A percentile compares a stretch with the other conserved stretches of the same genome.
Evolutionary conservation across 805 yeast genomes (phyloP).

Genomic region (Wilhelminamyces savonicus): DNA sequence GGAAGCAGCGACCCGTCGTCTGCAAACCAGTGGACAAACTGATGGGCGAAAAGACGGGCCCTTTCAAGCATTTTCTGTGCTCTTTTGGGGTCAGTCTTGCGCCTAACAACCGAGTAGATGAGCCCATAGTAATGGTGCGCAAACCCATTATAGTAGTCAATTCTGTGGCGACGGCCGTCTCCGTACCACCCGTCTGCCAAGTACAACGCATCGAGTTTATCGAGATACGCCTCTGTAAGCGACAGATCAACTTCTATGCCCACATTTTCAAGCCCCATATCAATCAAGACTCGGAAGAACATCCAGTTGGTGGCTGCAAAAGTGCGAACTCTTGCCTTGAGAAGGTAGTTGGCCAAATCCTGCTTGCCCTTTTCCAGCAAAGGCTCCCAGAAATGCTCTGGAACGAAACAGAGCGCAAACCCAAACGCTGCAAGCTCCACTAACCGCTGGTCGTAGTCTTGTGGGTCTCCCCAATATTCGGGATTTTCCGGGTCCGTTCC

Average conservation of each 20-base stretch:
- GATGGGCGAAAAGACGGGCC: conserved; percentile 13
- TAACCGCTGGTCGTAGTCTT: conserved; percentile 14
- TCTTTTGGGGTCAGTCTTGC: conserved; percentile 9
- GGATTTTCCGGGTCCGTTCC: conserved; percentile 18
- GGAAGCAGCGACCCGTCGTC: conserved; percentile 7
- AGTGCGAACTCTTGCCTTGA: conserved; percentile 8
- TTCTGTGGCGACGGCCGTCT: conserved; percentile 15
- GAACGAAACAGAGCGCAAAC: conserved; percentile 13
- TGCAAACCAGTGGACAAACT: conserved; percentile 16
- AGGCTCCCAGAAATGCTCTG: conserved; percentile 21
- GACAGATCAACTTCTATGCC: conserved; percentile 9
- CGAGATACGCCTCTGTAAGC: conserved; percentile 9
- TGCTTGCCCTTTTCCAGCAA: conserved; percentile 9
- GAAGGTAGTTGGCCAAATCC: conserved; percentile 10
- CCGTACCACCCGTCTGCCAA: conserved; percentile 24
- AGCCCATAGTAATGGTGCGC: conserved; percentile 23
- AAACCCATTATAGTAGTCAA: conserved; percentile 23
- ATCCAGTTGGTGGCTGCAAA: conserved; percentile 18
- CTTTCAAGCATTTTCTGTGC: conserved; percentile 9
- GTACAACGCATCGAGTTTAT: conserved; percentile 14
- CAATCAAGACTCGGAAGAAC: conserved; percentile 20
- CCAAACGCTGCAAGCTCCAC: conserved; percentile 25
- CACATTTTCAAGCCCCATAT: conserved; percentile 15
- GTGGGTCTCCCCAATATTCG: conserved; percentile 20
- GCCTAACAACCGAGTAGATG: conserved; percentile 13